phyloP scores from a whole-genome alignment of 225 moss, liverwort and hornwort genomes.

The Climacium dendroides region DNA sequence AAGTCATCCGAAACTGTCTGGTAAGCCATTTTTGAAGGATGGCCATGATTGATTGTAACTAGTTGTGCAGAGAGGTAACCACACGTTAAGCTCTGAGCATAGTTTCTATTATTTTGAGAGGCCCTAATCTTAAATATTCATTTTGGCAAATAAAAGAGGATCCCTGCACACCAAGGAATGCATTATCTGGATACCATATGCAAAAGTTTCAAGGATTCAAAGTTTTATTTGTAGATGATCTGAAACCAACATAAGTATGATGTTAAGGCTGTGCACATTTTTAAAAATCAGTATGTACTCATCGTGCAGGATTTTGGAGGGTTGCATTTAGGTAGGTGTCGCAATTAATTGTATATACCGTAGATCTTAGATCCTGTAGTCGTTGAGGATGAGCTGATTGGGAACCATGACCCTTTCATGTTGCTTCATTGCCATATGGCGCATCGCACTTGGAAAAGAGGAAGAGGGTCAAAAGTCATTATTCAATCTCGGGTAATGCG shows the following conservation, averaged over 20 bases:
- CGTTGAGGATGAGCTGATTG: background rate
- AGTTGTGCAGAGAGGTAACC: background rate
- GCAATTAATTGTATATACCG: background rate
- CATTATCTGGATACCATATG: background rate
- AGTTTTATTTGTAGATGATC: background rate
- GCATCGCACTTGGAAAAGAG: background rate
- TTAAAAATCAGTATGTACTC: no score
- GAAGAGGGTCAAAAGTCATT: background rate
- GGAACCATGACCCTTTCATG: background rate
- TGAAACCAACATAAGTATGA: background rate
- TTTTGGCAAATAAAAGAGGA: background rate
- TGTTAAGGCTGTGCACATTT: background rate
- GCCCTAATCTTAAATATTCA: background rate
- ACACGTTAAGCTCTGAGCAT: background rate
- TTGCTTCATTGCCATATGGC: background rate
- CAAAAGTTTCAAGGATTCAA: background rate
- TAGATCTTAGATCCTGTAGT: background rate
- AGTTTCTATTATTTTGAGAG: background rate
- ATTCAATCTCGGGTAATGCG: background rate
- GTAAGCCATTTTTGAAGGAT: conserved; percentile 14
- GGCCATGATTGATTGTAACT: background rate
- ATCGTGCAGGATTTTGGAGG: background rate
- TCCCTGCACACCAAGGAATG: background rate
- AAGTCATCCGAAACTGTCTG: conserved; percentile 85
- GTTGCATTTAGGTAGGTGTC: background rate